phyloP scores from a whole-genome alignment of 2,329 filamentous ascomycete species.

The Nigrospora oryzae region DNA sequence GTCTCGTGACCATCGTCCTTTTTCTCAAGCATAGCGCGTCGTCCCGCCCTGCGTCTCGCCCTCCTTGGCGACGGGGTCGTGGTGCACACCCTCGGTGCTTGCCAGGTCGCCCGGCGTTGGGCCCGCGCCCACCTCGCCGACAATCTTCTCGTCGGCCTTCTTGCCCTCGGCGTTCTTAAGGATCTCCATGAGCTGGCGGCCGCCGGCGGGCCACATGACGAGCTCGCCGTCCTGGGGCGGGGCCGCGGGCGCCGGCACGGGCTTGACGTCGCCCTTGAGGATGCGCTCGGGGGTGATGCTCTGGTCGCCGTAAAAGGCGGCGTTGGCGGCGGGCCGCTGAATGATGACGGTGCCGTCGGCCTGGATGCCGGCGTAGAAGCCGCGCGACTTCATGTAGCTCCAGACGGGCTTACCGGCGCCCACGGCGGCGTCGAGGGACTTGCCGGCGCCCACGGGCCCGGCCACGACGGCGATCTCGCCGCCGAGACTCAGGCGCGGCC shows the following conservation, averaged over 20 bases:
- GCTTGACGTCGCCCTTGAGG: slow-evolving; percentile 31
- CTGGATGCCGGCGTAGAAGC: slow-evolving; percentile 80
- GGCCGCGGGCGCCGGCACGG: slow-evolving; percentile 17
- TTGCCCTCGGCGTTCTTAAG: slow-evolving; percentile 28
- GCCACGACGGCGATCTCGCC: slow-evolving; percentile 71
- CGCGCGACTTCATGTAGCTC: slow-evolving; percentile 83
- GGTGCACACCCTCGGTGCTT: slow-evolving; percentile 2
- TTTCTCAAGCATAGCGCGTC: too few relatives aligned
- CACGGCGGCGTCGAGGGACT: slow-evolving; percentile 60
- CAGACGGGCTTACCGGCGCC: slow-evolving; percentile 52
- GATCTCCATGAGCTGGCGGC: slow-evolving; percentile 27
- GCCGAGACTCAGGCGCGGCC: slow-evolving; percentile 66
- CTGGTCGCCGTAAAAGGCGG: slow-evolving; percentile 69
- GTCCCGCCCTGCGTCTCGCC: too few relatives aligned
- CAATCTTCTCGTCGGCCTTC: slow-evolving; percentile 11
- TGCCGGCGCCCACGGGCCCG: slow-evolving; percentile 61
- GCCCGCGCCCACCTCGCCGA: slow-evolving; percentile 10
- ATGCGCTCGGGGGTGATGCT: slow-evolving; percentile 38
- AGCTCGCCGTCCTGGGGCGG: slow-evolving; percentile 21
- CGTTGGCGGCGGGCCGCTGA: slow-evolving; percentile 81
- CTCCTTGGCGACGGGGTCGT: not conserved
- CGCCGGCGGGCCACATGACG: slow-evolving; percentile 29
- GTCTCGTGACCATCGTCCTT: too few relatives aligned
- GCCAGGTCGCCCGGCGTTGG: slow-evolving; percentile 17
- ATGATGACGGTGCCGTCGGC: slow-evolving; percentile 82